Base-by-base conservation (phyloP, 148 eudicot genomes). In the Amaranthus cruentus region DNA sequence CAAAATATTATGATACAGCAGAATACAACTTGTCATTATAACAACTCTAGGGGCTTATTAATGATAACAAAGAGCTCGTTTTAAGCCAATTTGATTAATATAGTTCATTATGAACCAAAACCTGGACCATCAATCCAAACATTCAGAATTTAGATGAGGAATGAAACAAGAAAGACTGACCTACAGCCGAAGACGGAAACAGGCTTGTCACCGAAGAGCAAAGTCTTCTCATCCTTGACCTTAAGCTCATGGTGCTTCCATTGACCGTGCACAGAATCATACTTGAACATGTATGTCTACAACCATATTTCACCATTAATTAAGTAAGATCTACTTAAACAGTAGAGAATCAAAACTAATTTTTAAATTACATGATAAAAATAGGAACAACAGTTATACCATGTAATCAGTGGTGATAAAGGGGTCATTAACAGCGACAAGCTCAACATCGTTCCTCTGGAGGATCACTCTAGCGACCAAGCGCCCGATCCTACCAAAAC, bases 241-340 rank as follows among this genome's bases (percentile, higher is more conserved):
- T 89, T 87, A 44, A 91, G 73, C 11, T 87, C 91, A 73, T 89
- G 85, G 74, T 91, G 90, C 85, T 91, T 91, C 97, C 97, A 91
- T 14, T 74, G 84, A 59, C 97, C 97, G 60, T 91, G 97, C 49
- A 91, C 97, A 86, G 87, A 84, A 75, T 88, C 97, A 70, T 88
- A 88, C 90, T 91, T 91, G 79, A 91, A 91, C 97, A 91, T 91
- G 75, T 89, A 91, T 43, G 93, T 89, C 97, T 91, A 79, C 70
- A 75, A 28, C 21, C 69, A 28, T 64, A 66, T 28, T 0, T 28
- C 38, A 28, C 38, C 38, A 28, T 28, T 28, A 59, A 38, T 67
- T 0, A 75, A 43, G 38, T 28, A 28, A 28, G 38, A 28, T 28
- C 38, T 28, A 28, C 38, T 28, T 28, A 28, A 62, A 6, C 4